Evolutionary conservation across 192 early-diverging fungal genomes (phyloP), one percentile per base, ranked within the genome.

Genomic region (Cetraspora pellucida): DNA sequence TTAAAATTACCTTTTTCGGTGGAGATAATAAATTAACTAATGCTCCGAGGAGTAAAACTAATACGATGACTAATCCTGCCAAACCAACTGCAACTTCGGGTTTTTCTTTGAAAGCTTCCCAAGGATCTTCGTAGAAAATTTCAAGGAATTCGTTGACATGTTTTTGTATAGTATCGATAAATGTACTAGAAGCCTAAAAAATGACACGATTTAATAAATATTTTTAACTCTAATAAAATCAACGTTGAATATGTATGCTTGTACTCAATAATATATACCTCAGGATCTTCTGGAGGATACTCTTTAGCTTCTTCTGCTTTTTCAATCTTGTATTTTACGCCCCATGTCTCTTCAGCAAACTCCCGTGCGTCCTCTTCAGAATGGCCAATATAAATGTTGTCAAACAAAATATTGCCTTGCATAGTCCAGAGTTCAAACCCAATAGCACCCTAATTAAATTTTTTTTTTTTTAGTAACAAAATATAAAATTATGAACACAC

Each of bases 381-480:
- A 85, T 92, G 85, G 57, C 94, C 94, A 74, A 97, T 80, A 82
- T 94, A 95, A 69, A 97, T 92, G 82, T 96, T 97, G 86, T 97
- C 93, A 75, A 97, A 96, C 27, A 91, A 84, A 70, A 96, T 95
- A 31, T 88, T 85, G 71, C 91, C 83, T 84, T 95, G 93, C 93
- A 97, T 96, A 55, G 93, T 94, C 95, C 95, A 97, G 74, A 97
- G 83, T 83, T 97, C 96, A 75, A 96, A 95, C 11, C 96, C 96
- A 75, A 95, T 84, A 43, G 90, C 94, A 71, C 71, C 86, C 74
- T 76, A 57, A 58, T 28, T 72, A n/a, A 52, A 13, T 3, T 17
- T 21, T 37, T 14, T 21, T n/a, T n/a, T 37, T 31, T n/a, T 43
- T 3, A 65, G 10, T n/a, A 17, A 44, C 4, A 16, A 50, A 50